phyloP scores from a whole-genome alignment of 805 yeast genomes.

The Spathaspora arborariae region DNA sequence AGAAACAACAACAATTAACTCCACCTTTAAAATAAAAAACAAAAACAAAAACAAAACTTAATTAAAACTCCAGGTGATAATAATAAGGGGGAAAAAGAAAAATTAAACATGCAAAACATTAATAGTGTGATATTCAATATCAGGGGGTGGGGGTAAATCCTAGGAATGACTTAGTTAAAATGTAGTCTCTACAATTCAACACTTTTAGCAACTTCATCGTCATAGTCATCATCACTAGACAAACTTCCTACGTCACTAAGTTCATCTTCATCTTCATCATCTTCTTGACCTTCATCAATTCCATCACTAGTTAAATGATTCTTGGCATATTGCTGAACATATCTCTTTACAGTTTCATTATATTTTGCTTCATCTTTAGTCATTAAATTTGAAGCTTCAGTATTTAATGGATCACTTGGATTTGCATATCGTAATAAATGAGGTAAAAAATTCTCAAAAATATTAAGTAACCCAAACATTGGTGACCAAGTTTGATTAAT shows the following conservation, averaged over 20 bases:
- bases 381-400: slow-evolving; percentile 81
- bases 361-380: slow-evolving; percentile 65
- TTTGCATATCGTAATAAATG: slow-evolving; percentile 89
- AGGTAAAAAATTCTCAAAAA: slow-evolving; percentile 90
- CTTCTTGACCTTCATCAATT: slow-evolving; percentile 26
- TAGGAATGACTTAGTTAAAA: too few species aligned
- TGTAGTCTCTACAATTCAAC: slow-evolving; percentile 21
- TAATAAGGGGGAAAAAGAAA: background rate
- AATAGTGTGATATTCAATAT: background rate
- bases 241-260: slow-evolving; percentile 49
- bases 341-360: slow-evolving; percentile 63
- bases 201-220: slow-evolving; percentile 33
- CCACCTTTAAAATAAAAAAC: background rate
- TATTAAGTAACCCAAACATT: slow-evolving; percentile 87
- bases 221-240: slow-evolving; percentile 45
- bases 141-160: too few species aligned
- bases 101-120: background rate
- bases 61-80: background rate
- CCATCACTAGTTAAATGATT: slow-evolving; percentile 41
- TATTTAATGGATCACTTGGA: slow-evolving; percentile 89
- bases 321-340: slow-evolving; percentile 63
- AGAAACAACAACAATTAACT: background rate
- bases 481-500: slow-evolving; percentile 99
- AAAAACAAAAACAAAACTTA: background rate
- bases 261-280: slow-evolving; percentile 35